A percentile compares a stretch with the other conserved stretches of the same genome.
These are phyloP conservation scores for Beauveria sp. DNA, from an alignment of 2,329 filamentous ascomycete species.

Conservation along the genomic window DNA sequence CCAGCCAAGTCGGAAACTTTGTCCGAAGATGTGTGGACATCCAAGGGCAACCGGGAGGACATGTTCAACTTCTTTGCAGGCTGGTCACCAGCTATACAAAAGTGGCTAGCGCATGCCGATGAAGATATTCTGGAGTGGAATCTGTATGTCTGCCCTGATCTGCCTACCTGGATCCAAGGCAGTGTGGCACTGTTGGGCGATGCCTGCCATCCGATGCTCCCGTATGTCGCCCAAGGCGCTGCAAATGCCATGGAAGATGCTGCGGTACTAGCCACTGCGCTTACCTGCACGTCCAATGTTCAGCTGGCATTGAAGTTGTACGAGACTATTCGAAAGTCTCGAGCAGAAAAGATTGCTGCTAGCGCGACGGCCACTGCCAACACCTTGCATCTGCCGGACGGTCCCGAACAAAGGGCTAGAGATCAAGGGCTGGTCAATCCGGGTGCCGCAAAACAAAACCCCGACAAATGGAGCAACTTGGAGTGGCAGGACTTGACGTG, in stretches of 20 bases:
- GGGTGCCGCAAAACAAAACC: constrained; percentile 17
- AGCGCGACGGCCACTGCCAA: constrained; percentile 14
- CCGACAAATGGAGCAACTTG: constrained; percentile 21
- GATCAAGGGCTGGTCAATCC: constrained; percentile 8
- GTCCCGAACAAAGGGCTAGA: neutral
- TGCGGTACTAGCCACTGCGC: constrained; percentile 39
- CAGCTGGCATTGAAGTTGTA: constrained; percentile 16
- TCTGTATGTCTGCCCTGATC: constrained; percentile 51
- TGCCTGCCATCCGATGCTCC: constrained; percentile 60
- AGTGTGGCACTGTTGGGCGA: constrained; percentile 53
- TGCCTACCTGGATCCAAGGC: constrained; percentile 53
- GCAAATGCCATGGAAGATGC: constrained; percentile 63
- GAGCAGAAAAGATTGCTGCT: constrained; percentile 16
- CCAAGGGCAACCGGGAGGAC: constrained; percentile 49
- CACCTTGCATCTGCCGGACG: constrained; percentile 9
- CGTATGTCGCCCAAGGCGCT: constrained; percentile 59
- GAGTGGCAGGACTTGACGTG: constrained; percentile 23
- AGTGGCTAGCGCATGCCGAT: constrained; percentile 53
- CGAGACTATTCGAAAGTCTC: constrained; percentile 16
- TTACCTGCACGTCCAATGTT: constrained; percentile 15
- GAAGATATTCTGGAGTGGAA: constrained; percentile 63
- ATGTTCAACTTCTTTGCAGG: constrained; percentile 53
- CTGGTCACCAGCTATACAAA: constrained; percentile 53
- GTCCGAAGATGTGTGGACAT: constrained; percentile 46
- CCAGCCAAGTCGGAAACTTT: constrained; percentile 48